These are phyloP conservation scores for Chamaenerion angustifolium DNA, from an alignment of 345 rosid species.

Conservation along the genomic window DNA sequence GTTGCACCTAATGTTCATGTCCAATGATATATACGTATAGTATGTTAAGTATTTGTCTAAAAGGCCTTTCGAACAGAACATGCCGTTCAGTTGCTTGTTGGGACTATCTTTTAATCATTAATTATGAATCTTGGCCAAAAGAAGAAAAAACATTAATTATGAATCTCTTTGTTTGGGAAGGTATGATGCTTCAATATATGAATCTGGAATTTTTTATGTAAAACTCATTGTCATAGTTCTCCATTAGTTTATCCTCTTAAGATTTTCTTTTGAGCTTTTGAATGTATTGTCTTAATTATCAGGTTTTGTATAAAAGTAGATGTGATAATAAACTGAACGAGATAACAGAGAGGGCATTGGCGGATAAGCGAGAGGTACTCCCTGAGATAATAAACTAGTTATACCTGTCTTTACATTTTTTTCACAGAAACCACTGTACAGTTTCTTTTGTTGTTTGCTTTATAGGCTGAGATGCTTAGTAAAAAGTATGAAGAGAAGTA, in stretches of 20 bases:
- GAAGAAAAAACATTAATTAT: background rate
- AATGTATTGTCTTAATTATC: conserved; percentile 8
- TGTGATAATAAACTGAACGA: conserved; percentile 93
- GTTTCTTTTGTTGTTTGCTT: conserved; percentile 11
- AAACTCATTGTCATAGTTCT: background rate
- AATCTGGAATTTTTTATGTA: background rate
- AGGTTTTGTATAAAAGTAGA: conserved; percentile 91
- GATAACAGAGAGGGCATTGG: conserved; percentile 79
- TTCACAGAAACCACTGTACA: conserved; percentile 5
- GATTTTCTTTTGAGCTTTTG: conserved; percentile 2
- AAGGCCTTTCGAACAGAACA: no score
- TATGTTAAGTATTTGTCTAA: background rate
- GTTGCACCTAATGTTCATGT: no score
- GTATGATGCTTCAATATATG: no score
- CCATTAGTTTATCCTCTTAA: background rate
- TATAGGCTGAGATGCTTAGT: conserved; percentile 72
- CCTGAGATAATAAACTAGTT: conserved; percentile 3
- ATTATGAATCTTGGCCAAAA: no score
- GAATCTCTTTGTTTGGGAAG: background rate
- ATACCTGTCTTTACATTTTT: conserved; percentile 7
- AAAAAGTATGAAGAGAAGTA: conserved; percentile 97
- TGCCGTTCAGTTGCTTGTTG: no score
- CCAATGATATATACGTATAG: background rate
- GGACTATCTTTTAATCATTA: no score
- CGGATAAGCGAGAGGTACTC: conserved; percentile 88